A percentile compares a stretch with the other conserved stretches of the same genome.
phyloP scores from a whole-genome alignment of 169 alveolate species.

The Miamiensis avidus region DNA sequence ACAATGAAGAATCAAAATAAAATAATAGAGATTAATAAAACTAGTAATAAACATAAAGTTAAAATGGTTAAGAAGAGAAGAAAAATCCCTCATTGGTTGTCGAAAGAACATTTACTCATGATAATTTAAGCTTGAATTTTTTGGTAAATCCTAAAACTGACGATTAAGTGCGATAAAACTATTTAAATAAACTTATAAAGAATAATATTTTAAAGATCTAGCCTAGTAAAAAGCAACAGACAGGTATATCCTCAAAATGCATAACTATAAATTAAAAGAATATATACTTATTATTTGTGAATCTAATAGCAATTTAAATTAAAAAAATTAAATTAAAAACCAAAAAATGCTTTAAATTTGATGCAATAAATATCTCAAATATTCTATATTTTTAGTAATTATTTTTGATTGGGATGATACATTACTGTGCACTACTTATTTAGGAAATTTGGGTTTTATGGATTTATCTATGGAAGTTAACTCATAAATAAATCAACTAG shows the following conservation, averaged over 20 bases:
- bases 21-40: too few species aligned
- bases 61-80: background rate
- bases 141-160: constrained; percentile 2
- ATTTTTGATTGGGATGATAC: constrained; percentile 98
- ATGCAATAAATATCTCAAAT: background rate
- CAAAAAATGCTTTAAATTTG: background rate
- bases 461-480: constrained; percentile 31
- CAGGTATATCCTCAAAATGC: constrained; percentile 25
- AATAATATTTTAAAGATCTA: constrained; percentile 14
- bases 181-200: constrained; percentile 17
- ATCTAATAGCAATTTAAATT: too few species aligned
- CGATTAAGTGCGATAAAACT: constrained; percentile 30
- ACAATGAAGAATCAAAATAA: background rate
- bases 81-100: background rate
- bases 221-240: constrained; percentile 11
- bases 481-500: constrained; percentile 28
- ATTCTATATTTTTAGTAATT: constrained; percentile 43
- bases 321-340: background rate
- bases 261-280: too few species aligned
- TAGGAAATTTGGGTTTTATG: constrained; percentile 37
- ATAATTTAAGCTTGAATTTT: constrained; percentile 8
- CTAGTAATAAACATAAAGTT: too few species aligned
- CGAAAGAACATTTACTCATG: background rate
- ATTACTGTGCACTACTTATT: constrained; percentile 88
- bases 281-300: too few species aligned